A percentile compares a stretch with the other conserved stretches of the same genome.
These are phyloP conservation scores for Pseudoturritis turrita DNA, from an alignment of 345 rosid genomes.

Conservation along the genomic window DNA sequence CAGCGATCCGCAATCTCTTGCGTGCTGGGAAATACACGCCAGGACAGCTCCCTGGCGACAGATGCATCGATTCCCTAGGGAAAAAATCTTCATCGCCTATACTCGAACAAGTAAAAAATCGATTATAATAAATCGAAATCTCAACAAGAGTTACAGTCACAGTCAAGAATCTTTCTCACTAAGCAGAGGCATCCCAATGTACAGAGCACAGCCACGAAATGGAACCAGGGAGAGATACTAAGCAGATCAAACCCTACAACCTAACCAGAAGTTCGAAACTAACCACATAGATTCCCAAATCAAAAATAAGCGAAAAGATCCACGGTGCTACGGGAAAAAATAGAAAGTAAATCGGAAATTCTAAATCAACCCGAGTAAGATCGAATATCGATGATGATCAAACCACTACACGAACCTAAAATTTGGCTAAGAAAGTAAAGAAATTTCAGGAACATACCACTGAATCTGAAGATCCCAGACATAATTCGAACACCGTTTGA, in stretches of 20 bases:
- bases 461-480: conserved; percentile 68
- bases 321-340: background rate
- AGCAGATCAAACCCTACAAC: background rate
- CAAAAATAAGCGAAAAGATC: background rate
- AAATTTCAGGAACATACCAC: conserved; percentile 44
- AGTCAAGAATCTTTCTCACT: background rate
- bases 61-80: conserved; percentile 58
- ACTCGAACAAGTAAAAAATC: background rate
- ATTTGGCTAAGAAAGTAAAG: background rate
- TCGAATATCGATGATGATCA: background rate
- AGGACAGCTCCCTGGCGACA: conserved; percentile 66
- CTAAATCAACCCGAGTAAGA: background rate
- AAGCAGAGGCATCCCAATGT: background rate
- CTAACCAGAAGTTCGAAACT: background rate
- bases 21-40: conserved; percentile 65
- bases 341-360: background rate
- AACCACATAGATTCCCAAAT: too few species aligned
- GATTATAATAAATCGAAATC: background rate
- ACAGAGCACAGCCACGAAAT: background rate
- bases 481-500: conserved; percentile 49
- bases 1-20: conserved; percentile 74
- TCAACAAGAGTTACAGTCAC: background rate
- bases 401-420: background rate
- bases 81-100: conserved; percentile 72
- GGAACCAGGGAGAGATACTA: background rate